phyloP scores from a whole-genome alignment of 2,329 filamentous ascomycete species.

The Dactylonectria estremocensis region DNA sequence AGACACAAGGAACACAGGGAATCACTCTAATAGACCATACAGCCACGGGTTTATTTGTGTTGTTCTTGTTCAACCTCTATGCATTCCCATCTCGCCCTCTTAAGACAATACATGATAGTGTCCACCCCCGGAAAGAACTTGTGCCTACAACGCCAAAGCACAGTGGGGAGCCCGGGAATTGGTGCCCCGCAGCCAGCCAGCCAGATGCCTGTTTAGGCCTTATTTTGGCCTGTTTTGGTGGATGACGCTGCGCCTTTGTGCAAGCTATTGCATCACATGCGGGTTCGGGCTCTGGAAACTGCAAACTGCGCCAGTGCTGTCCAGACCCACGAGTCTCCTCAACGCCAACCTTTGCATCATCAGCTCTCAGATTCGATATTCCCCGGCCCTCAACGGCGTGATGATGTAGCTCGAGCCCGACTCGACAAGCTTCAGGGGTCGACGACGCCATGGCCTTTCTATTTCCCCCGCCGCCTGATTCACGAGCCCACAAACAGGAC shows the following conservation, averaged over 20 bases:
- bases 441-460: slow-evolving; percentile 59
- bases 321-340: slow-evolving; percentile 1
- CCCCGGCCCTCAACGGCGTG: slow-evolving; percentile 33
- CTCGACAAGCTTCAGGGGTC: slow-evolving; percentile 43
- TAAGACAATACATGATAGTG: background rate
- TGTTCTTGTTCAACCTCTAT: background rate
- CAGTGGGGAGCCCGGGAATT: slow-evolving; percentile 43
- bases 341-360: slow-evolving; percentile 24
- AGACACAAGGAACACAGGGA: background rate
- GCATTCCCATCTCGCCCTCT: background rate
- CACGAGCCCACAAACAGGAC: slow-evolving; percentile 46
- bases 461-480: slow-evolving; percentile 53
- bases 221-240: slow-evolving; percentile 19
- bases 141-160: slow-evolving; percentile 25
- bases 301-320: slow-evolving; percentile 30
- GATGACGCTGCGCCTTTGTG: slow-evolving; percentile 38
- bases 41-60: too few relatives aligned
- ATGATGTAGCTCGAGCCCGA: slow-evolving; percentile 46
- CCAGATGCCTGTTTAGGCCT: slow-evolving; percentile 32
- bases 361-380: slow-evolving; percentile 30
- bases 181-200: slow-evolving; percentile 49
- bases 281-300: slow-evolving; percentile 27
- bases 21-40: background rate
- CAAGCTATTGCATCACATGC: slow-evolving; percentile 51
- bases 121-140: slow-evolving; percentile 24